Evolutionary conservation across 495 filamentous ascomycete genomes (phyloP).

Genomic region (Lophiostoma macrostomum): DNA sequence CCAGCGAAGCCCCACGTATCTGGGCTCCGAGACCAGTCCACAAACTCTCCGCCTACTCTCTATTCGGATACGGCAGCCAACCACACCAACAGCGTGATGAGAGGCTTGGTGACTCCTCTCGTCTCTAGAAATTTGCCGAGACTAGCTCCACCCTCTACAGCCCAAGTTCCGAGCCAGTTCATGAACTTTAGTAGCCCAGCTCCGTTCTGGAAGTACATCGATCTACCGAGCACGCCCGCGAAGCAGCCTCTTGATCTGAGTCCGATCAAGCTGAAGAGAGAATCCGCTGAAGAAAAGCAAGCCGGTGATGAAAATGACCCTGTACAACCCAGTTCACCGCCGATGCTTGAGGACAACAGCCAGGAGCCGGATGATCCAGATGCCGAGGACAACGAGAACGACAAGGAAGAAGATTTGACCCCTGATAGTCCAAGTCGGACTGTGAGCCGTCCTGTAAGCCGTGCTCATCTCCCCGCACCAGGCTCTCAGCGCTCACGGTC

Average conservation of each 20-base stretch:
- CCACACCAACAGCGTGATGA: slow-evolving; percentile 30
- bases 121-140: slow-evolving; percentile 77
- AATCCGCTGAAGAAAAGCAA: slow-evolving; percentile 15
- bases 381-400: slow-evolving; percentile 12
- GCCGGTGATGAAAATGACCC: slow-evolving; percentile 18
- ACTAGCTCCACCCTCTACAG: slow-evolving; percentile 83
- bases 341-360: slow-evolving; percentile 22
- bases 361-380: slow-evolving; percentile 1
- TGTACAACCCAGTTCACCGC: slow-evolving; percentile 32
- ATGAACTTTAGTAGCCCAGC: slow-evolving; percentile 93
- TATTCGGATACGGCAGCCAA: slow-evolving; percentile 33
- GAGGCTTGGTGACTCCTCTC: slow-evolving; percentile 72
- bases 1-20: slow-evolving; percentile 13
- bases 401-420: slow-evolving; percentile 24
- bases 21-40: slow-evolving; percentile 24
- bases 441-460: slow-evolving; percentile 30
- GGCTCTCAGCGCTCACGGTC: slow-evolving; percentile 9
- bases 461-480: slow-evolving; percentile 19
- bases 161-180: slow-evolving; percentile 86
- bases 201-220: slow-evolving; percentile 92
- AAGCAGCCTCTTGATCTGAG: slow-evolving; percentile 57
- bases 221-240: slow-evolving; percentile 74
- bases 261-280: slow-evolving; percentile 43
- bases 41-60: slow-evolving; percentile 29
- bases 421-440: slow-evolving; percentile 34